These are phyloP conservation scores for Metschnikowia lunata DNA, from an alignment of 805 yeast species.

Conservation along the genomic window DNA sequence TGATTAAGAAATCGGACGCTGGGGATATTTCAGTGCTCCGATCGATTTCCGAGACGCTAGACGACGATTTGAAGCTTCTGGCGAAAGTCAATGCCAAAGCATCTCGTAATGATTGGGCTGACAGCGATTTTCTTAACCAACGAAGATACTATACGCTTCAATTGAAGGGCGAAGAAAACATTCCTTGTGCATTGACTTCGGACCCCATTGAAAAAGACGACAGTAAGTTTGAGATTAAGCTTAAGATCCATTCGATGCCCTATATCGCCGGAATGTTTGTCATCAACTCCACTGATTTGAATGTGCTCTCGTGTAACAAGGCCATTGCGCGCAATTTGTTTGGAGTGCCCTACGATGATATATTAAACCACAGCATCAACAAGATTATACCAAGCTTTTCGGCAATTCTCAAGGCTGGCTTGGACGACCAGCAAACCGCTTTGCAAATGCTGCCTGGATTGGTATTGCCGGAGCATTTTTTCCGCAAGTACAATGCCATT, in stretches of 20 bases:
- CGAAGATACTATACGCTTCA: constrained; percentile 59
- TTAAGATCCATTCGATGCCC: constrained; percentile 73
- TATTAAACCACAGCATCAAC: constrained; percentile 43
- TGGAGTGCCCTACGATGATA: constrained; percentile 55
- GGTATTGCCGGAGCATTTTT: constrained; percentile 88
- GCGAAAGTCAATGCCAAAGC: constrained; percentile 2
- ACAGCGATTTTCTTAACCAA: constrained; percentile 41
- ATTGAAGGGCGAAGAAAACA: constrained; percentile 42
- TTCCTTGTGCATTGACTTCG: constrained; percentile 74
- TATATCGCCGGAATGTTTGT: constrained; percentile 85
- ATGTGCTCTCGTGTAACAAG: constrained; percentile 68
- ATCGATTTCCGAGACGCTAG: constrained; percentile 27
- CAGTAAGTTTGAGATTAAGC: constrained; percentile 40
- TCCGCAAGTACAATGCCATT: constrained; percentile 61
- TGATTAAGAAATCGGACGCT: constrained; percentile 20
- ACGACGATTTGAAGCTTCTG: constrained; percentile 18
- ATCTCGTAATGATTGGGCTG: constrained; percentile 21
- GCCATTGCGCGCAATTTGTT: constrained; percentile 76
- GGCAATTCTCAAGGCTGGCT: constrained; percentile 39
- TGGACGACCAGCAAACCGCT: constrained; percentile 21
- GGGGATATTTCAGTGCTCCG: constrained; percentile 14
- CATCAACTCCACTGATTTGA: constrained; percentile 46
- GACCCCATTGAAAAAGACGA: constrained; percentile 49
- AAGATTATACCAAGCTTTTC: constrained; percentile 61
- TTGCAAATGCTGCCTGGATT: constrained; percentile 51